A percentile compares a stretch with the other conserved stretches of the same genome.
Evolutionary conservation across 768 basidiomycete species (phyloP).

Genomic region (Podaxis mareebaensis): DNA sequence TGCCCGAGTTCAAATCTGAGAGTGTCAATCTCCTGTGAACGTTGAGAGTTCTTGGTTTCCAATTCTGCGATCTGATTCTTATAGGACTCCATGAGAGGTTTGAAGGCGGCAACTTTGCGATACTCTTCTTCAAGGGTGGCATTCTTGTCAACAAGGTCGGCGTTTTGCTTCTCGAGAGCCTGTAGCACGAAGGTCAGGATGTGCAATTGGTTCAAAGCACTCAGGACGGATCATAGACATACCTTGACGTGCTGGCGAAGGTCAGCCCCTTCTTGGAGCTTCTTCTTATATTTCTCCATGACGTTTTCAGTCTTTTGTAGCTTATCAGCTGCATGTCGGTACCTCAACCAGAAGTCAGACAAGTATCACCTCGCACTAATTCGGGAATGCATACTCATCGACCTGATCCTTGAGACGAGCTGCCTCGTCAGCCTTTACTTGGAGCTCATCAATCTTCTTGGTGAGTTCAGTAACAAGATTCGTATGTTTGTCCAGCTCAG

Average conservation of each 20-base stretch:
- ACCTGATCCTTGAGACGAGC: constrained; percentile 86
- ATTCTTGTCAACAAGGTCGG: constrained; percentile 88
- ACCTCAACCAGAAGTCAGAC: constrained; percentile 44
- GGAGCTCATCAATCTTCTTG: constrained; percentile 79
- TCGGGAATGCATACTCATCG: constrained; percentile 70
- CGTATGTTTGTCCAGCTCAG: constrained; percentile 81
- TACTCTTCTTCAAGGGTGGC: constrained; percentile 92
- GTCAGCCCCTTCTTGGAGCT: constrained; percentile 92
- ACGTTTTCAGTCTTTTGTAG: constrained; percentile 95
- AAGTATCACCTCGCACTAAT: not conserved
- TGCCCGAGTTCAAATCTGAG: constrained; percentile 79
- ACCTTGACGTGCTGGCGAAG: constrained; percentile 86
- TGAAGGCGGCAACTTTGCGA: constrained; percentile 81
- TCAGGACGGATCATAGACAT: constrained; percentile 13
- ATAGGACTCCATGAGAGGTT: constrained; percentile 90
- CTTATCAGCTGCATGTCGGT: constrained; percentile 89
- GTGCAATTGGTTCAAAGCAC: not conserved
- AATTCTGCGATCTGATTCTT: constrained; percentile 83
- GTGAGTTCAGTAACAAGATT: constrained; percentile 69
- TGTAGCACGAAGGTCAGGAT: constrained; percentile 28
- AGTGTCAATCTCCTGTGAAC: constrained; percentile 70
- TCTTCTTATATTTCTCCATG: constrained; percentile 99
- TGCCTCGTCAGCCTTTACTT: constrained; percentile 74
- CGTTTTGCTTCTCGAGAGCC: constrained; percentile 92
- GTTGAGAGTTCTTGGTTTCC: constrained; percentile 67